Percentiles rank a stretch among this genome's conserved stretches.
Evolutionary conservation across 306 rosid species (phyloP).

Genomic region (Inga oerstediana): DNA sequence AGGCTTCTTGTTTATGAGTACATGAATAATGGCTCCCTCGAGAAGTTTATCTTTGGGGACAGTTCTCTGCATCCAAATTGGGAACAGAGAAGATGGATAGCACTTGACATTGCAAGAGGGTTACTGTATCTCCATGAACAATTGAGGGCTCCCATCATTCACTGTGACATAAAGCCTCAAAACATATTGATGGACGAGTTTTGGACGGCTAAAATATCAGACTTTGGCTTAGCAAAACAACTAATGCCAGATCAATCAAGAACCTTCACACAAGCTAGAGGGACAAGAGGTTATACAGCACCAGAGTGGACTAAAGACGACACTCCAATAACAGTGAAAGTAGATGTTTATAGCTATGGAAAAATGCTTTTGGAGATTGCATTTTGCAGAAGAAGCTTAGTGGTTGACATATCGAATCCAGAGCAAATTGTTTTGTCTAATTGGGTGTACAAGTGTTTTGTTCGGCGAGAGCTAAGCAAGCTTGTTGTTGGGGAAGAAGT

Average conservation of each 20-base stretch:
- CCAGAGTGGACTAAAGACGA: conserved; percentile 48
- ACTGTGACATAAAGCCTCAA: conserved; percentile 37
- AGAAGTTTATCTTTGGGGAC: conserved; percentile 35
- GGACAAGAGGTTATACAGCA: conserved; percentile 49
- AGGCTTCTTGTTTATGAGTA: not conserved
- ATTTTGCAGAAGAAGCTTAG: conserved; percentile 12
- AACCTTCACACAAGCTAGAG: conserved; percentile 41
- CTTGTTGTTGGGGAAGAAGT: conserved; percentile 33
- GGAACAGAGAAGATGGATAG: conserved; percentile 44
- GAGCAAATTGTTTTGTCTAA: conserved; percentile 38
- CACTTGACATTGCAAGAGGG: conserved; percentile 45
- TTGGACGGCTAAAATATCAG: conserved; percentile 44
- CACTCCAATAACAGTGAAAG: conserved; percentile 42
- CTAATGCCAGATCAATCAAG: conserved; percentile 47
- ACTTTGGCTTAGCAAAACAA: conserved; percentile 47
- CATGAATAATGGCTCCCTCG: conserved; percentile 44
- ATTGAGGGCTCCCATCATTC: conserved; percentile 44
- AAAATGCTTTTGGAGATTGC: conserved; percentile 37
- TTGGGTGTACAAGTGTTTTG: conserved; percentile 44
- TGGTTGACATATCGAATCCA: conserved; percentile 19
- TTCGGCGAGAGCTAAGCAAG: conserved; percentile 29
- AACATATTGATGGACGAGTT: conserved; percentile 50
- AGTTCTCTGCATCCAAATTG: conserved; percentile 24
- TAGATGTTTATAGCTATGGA: conserved; percentile 50
- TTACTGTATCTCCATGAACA: conserved; percentile 46